phyloP scores from a whole-genome alignment of 805 yeast species.

The Saccharomyces paradoxus region DNA sequence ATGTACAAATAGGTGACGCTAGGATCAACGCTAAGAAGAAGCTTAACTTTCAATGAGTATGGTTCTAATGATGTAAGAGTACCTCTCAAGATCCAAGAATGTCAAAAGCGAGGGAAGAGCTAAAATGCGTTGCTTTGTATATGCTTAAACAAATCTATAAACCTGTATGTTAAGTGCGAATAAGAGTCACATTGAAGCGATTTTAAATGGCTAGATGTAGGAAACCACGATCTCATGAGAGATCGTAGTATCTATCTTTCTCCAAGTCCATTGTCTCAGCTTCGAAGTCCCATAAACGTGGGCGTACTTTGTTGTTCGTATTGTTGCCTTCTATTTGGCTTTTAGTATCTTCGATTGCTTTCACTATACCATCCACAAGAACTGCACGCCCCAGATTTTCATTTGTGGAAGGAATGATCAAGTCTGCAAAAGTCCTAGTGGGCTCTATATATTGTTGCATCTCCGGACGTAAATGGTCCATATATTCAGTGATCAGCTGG shows the following conservation, averaged over 20 bases:
- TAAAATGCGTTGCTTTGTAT: not conserved
- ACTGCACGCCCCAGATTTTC: constrained; percentile 24
- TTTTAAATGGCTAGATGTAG: not conserved
- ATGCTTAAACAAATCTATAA: not conserved
- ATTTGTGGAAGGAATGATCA: constrained; percentile 26
- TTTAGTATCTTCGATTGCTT: constrained; percentile 20
- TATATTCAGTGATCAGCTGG: constrained; percentile 19
- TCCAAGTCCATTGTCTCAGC: constrained; percentile 27
- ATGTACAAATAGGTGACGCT: not conserved
- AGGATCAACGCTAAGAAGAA: not conserved
- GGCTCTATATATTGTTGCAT: constrained; percentile 27
- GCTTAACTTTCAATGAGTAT: not conserved
- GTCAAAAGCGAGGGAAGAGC: not conserved
- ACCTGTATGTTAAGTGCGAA: not conserved
- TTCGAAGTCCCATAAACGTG: constrained; percentile 24
- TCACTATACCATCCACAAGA: constrained; percentile 27
- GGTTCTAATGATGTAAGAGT: not conserved
- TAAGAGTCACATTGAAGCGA: not conserved
- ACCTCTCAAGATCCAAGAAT: not conserved
- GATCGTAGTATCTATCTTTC: constrained; percentile 27
- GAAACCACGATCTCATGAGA: constrained; percentile 7
- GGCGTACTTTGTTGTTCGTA: constrained; percentile 2
- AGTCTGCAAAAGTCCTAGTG: constrained; percentile 24
- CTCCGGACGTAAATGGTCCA: constrained; percentile 26
- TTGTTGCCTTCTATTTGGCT: constrained; percentile 4